Conservation (phyloP, 371 early-diverging fungal genomes). For the Rhizopus sp. region DNA sequence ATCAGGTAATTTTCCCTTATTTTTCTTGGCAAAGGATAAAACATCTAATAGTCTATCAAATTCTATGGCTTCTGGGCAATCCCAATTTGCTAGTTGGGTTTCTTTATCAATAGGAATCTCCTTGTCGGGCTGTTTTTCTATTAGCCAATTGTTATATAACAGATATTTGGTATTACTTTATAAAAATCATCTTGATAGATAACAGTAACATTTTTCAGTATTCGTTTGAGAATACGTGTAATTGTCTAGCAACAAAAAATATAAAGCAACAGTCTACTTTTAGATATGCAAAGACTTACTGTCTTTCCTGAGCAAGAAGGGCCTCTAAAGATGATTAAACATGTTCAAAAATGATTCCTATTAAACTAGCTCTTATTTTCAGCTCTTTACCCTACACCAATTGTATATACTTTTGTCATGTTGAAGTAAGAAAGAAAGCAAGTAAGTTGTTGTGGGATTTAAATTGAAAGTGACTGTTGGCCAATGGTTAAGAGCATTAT, state of each 20-base stretch:
- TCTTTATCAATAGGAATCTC: slow-evolving; percentile 64
- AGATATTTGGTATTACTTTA: slow-evolving; percentile 37
- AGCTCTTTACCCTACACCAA: slow-evolving; percentile 13
- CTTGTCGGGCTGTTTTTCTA: slow-evolving; percentile 40
- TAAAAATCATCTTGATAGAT: slow-evolving; percentile 83
- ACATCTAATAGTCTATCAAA: slow-evolving; percentile 48
- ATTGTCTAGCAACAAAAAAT: slow-evolving; percentile 44
- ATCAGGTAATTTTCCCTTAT: slow-evolving; percentile 42
- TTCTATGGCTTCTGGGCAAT: slow-evolving; percentile 76
- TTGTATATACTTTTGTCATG: slow-evolving; percentile 12
- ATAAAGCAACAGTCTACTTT: background rate
- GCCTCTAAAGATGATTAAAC: slow-evolving; percentile 25
- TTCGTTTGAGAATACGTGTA: slow-evolving; percentile 47
- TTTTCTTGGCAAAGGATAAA: slow-evolving; percentile 39
- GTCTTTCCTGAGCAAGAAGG: slow-evolving; percentile 70
- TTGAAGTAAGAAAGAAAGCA: background rate
- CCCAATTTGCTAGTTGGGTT: slow-evolving; percentile 75
- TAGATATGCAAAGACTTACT: slow-evolving; percentile 19
- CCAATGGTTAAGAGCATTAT: too few relatives aligned
- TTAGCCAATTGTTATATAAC: background rate
- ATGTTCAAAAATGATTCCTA: background rate
- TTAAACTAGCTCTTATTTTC: background rate
- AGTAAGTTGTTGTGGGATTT: background rate
- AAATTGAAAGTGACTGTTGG: too few relatives aligned
- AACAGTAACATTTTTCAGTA: slow-evolving; percentile 61